These are phyloP conservation scores for Rubus parviflorus DNA, from an alignment of 306 rosid genomes.

Conservation along the genomic window DNA sequence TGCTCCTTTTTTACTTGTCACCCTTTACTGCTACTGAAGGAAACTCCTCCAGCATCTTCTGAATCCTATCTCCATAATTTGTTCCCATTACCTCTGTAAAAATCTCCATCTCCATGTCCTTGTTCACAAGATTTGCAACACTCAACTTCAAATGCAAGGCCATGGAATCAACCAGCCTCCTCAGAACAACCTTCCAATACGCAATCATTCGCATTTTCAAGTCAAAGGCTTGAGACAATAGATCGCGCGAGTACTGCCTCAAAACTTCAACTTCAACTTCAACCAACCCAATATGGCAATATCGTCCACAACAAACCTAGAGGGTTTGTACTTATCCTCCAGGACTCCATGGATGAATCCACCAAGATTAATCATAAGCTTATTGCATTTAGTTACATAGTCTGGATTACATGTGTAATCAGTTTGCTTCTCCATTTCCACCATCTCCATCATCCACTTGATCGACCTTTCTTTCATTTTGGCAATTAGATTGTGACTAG, in stretches of 20 bases:
- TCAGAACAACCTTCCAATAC: neutral
- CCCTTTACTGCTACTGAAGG: neutral
- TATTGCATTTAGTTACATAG: neutral
- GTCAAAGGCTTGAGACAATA: neutral
- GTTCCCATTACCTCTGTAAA: neutral
- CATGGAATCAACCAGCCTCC: neutral
- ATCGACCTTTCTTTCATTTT: neutral
- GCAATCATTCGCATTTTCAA: neutral
- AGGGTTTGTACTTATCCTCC: neutral
- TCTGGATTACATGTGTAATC: conserved; percentile 4
- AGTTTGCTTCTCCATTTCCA: conserved; percentile 6
- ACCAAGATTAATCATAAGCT: neutral
- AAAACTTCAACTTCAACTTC: too few species aligned
- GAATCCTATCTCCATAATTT: neutral
- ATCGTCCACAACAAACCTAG: neutral
- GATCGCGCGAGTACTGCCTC: neutral
- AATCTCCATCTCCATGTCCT: neutral
- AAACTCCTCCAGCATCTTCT: neutral
- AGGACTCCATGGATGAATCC: neutral
- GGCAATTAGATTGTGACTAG: neutral
- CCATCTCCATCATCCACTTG: neutral
- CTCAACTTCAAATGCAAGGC: neutral
- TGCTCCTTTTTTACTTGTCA: neutral
- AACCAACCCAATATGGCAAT: neutral
- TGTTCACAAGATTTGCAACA: neutral